These are phyloP conservation scores for Leccinum griseonigrum DNA, from an alignment of 1,284 basidiomycete species.

Conservation along the genomic window DNA sequence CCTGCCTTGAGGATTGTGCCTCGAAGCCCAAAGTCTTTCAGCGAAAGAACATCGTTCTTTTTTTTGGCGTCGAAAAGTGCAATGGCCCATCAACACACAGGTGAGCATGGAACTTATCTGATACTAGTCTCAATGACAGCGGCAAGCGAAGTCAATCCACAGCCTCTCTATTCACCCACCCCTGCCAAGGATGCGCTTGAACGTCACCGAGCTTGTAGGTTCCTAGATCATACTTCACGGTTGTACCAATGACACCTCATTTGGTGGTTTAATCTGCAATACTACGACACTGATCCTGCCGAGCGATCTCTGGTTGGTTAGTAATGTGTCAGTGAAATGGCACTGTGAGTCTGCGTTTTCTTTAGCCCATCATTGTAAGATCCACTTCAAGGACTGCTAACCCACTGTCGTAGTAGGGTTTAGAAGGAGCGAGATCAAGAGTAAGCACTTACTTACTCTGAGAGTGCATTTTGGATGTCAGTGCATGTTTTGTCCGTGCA, in stretches of 20 bases:
- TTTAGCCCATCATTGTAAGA: neutral
- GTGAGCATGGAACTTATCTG: too few relatives aligned
- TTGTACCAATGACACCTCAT: neutral
- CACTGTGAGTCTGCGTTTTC: neutral
- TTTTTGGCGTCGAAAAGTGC: too few relatives aligned
- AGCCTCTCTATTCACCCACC: neutral
- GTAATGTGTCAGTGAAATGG: neutral
- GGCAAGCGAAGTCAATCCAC: too few relatives aligned
- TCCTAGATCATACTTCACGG: neutral
- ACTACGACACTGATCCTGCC: too few relatives aligned
- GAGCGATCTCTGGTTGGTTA: neutral
- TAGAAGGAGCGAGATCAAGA: neutral
- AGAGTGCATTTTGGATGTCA: neutral
- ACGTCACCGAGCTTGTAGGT: neutral
- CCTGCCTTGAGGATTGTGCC: too few relatives aligned
- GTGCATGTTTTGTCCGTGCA: neutral
- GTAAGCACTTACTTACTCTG: neutral
- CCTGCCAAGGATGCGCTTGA: neutral
- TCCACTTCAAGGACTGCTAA: neutral
- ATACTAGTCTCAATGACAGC: slow-evolving; percentile 3
- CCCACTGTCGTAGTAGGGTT: neutral
- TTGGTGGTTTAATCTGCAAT: neutral
- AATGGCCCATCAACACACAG: too few relatives aligned
- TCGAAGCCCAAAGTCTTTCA: too few relatives aligned
- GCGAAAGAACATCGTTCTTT: too few relatives aligned